Evolutionary conservation across 257 asterid species (phyloP).

Genomic region (Nicotiana tomentosiformis): DNA sequence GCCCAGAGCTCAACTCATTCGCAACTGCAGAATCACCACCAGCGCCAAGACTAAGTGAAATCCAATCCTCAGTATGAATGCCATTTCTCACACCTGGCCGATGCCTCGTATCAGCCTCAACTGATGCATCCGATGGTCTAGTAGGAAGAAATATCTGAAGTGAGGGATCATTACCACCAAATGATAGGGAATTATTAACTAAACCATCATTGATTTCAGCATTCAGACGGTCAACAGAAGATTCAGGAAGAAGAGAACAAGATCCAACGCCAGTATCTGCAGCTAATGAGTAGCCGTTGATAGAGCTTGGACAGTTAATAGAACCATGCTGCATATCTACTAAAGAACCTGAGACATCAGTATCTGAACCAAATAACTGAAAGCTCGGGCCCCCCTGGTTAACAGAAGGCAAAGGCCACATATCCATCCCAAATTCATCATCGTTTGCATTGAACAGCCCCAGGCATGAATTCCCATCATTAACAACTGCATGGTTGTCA

Average conservation of each 20-base stretch:
- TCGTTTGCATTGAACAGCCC: conserved; percentile 40
- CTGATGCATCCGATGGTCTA: conserved; percentile 55
- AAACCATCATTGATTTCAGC: conserved; percentile 39
- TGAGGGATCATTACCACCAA: conserved; percentile 65
- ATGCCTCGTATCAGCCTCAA: conserved; percentile 45
- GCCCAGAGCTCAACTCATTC: conserved; percentile 41
- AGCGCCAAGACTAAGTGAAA: conserved; percentile 80
- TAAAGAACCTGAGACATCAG: conserved; percentile 49
- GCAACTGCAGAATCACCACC: conserved; percentile 46
- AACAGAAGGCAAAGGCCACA: conserved; percentile 70
- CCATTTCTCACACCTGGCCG: conserved; percentile 55
- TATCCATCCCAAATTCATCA: conserved; percentile 54
- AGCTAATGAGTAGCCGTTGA: conserved; percentile 43
- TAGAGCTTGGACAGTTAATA: conserved; percentile 42
- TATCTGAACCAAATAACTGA: conserved; percentile 83
- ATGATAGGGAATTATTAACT: conserved; percentile 60
- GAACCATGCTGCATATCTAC: conserved; percentile 50
- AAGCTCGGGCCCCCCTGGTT: conserved; percentile 64
- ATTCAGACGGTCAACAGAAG: conserved; percentile 33
- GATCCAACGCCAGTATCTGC: conserved; percentile 50
- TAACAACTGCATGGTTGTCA: conserved; percentile 43
- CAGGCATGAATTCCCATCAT: conserved; percentile 41
- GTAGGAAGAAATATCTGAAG: conserved; percentile 94
- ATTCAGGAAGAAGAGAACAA: conserved; percentile 44
- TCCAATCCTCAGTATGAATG: conserved; percentile 71